These are phyloP conservation scores for Endocladia muricata DNA, from an alignment of 31 red algal genomes.

Conservation along the genomic window DNA sequence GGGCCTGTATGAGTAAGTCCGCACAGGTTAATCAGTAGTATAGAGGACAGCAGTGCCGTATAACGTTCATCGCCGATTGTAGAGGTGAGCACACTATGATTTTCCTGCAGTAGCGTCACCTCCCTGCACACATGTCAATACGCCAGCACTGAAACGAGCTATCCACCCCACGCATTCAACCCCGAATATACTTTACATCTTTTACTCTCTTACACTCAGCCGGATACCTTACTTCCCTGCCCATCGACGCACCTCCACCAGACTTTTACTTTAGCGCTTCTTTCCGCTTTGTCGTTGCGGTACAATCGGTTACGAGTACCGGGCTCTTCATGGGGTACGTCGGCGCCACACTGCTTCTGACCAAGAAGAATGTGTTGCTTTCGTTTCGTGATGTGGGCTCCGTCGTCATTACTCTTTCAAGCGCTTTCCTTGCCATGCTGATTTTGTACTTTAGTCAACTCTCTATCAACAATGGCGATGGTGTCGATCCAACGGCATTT, in stretches of 20 bases:
- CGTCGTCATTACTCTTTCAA: conserved; percentile 41
- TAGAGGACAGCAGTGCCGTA: no score
- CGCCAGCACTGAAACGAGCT: no score
- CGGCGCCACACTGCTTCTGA: conserved; percentile 25
- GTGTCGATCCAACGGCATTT: conserved; percentile 41
- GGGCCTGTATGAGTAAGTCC: no score
- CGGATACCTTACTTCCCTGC: no score
- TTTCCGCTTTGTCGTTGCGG: background rate
- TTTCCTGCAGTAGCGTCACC: no score
- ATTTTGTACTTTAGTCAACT: conserved; percentile 70
- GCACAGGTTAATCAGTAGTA: no score
- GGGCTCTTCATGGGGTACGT: conserved; percentile 11
- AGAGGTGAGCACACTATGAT: no score
- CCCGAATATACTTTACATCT: no score
- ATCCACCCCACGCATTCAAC: no score
- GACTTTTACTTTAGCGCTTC: background rate
- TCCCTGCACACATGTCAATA: no score
- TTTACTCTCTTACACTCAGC: no score
- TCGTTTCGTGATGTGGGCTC: conserved; percentile 28
- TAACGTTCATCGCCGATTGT: no score
- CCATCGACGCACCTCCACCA: background rate
- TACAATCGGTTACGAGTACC: background rate
- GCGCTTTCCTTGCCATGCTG: conserved; percentile 55
- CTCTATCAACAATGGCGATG: conserved; percentile 43
- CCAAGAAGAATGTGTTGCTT: conserved; percentile 70